Evolutionary conservation across 2,329 filamentous ascomycete genomes (phyloP).

Genomic region (Aspergillus fumigatiaffinis): DNA sequence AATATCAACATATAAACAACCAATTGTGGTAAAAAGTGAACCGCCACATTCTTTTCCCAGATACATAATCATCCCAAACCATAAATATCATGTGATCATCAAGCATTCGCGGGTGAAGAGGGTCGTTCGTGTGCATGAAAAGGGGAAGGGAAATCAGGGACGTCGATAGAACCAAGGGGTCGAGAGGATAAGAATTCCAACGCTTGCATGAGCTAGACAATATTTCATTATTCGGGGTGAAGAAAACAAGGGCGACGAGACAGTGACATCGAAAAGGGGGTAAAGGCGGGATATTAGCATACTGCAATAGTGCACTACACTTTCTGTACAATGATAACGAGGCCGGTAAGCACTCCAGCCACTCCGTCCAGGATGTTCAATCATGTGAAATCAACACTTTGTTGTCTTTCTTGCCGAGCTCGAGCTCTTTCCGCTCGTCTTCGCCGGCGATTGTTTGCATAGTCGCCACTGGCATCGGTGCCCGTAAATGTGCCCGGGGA

Average conservation of each 20-base stretch:
- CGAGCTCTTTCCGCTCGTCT: slow-evolving; percentile 51
- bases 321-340: neutral
- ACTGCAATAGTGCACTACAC: neutral
- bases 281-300: neutral
- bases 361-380: neutral
- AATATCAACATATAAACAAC: neutral
- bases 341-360: neutral
- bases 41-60: neutral
- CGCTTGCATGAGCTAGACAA: neutral
- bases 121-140: neutral
- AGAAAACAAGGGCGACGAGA: neutral
- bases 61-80: neutral
- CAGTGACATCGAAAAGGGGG: neutral
- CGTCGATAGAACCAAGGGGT: neutral
- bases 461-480: slow-evolving; percentile 48
- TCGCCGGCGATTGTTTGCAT: slow-evolving; percentile 51
- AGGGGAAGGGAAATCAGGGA: neutral
- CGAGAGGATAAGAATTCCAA: neutral
- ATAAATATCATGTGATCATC: neutral
- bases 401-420: slow-evolving; percentile 43
- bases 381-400: slow-evolving; percentile 49
- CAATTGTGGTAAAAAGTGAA: neutral
- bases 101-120: neutral
- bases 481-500: slow-evolving; percentile 44
- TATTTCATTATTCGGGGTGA: neutral